These are phyloP conservation scores for Hypoxylon sp. DNA, from an alignment of 2,329 filamentous ascomycete genomes.

Conservation along the genomic window DNA sequence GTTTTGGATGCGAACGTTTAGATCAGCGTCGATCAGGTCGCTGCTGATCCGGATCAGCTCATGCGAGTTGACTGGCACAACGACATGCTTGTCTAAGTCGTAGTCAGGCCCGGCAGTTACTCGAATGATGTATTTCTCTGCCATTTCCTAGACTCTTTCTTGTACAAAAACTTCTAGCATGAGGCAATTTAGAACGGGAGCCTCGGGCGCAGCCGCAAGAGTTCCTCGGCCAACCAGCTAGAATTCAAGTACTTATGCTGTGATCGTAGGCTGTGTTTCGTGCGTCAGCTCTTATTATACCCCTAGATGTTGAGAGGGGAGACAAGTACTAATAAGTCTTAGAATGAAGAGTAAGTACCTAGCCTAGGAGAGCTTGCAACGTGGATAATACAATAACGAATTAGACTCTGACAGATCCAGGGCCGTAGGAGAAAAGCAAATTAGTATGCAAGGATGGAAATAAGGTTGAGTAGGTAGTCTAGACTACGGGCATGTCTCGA, in stretches of 20 bases:
- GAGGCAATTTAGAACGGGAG: background rate
- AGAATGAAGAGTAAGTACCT: background rate
- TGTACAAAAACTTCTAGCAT: background rate
- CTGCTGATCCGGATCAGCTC: constrained; percentile 69
- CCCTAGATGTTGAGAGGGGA: too few species aligned
- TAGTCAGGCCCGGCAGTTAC: constrained; percentile 85
- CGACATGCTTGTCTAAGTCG: constrained; percentile 72
- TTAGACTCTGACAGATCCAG: background rate
- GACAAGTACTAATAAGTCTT: background rate
- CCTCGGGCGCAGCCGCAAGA: background rate
- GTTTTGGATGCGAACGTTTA: constrained; percentile 77
- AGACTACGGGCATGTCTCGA: constrained; percentile 3
- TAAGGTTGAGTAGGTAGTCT: background rate
- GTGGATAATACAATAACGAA: background rate
- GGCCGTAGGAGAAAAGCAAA: background rate
- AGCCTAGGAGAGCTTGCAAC: background rate
- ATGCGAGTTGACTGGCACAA: constrained; percentile 78
- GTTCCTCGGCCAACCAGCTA: too few species aligned
- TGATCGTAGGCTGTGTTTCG: too few species aligned
- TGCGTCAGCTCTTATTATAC: too few species aligned
- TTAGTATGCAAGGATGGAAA: too few species aligned
- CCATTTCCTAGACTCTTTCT: constrained; percentile 53
- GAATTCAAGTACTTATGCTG: too few species aligned
- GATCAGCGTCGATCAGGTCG: constrained; percentile 68
- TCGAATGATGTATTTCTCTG: constrained; percentile 78